Conservation (phyloP, 768 basidiomycete species). For the Boletus insuetus region DNA sequence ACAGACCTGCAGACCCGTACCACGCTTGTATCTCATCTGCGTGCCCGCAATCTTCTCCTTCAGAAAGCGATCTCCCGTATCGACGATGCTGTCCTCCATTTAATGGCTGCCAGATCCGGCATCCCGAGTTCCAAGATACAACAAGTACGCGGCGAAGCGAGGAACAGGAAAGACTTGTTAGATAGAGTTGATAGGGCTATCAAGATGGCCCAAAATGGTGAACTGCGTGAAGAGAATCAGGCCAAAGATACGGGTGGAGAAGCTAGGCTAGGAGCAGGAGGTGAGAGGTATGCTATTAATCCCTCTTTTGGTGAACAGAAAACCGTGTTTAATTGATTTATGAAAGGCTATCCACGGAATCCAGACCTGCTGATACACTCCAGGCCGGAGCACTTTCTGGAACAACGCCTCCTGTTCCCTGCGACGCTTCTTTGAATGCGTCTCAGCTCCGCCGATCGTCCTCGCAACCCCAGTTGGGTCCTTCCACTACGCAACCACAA, state of each 20-base stretch:
- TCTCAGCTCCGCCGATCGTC: conserved; percentile 28
- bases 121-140: conserved; percentile 31
- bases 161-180: conserved; percentile 30
- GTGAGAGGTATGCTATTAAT: conserved; percentile 15
- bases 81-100: conserved; percentile 30
- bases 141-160: conserved; percentile 30
- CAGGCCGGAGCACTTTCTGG: conserved; percentile 3
- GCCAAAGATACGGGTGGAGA: background rate
- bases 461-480: conserved; percentile 28
- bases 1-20: conserved; percentile 14
- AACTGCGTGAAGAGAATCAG: conserved; percentile 7
- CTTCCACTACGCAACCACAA: conserved; percentile 10
- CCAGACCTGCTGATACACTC: conserved; percentile 1
- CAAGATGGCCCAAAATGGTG: conserved; percentile 25
- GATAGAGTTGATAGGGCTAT: conserved; percentile 30
- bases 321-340: conserved; percentile 5
- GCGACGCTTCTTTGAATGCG: conserved; percentile 7
- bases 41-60: conserved; percentile 30
- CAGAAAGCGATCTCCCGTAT: conserved; percentile 32
- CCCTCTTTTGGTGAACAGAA: conserved; percentile 1
- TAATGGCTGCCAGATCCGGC: conserved; percentile 32
- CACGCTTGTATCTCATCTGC: conserved; percentile 27
- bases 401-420: background rate
- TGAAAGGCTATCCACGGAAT: conserved; percentile 11
- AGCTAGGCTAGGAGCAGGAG: background rate